These are phyloP conservation scores for Candida boidinii DNA, from an alignment of 805 yeast genomes.

Conservation along the genomic window DNA sequence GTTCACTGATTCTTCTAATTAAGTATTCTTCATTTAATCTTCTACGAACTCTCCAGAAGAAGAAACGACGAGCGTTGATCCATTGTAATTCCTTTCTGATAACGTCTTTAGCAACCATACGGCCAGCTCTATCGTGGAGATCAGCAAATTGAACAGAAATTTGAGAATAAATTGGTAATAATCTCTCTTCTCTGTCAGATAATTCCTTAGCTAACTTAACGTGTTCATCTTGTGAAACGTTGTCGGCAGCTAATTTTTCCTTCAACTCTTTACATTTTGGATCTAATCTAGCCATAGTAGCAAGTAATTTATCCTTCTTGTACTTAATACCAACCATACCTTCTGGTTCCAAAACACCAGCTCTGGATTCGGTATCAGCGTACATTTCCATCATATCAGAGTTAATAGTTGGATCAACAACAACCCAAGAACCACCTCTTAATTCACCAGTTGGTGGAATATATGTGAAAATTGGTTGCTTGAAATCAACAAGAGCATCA, in stretches of 20 bases:
- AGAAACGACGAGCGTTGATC: conserved; percentile 85
- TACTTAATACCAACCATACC: conserved; percentile 99
- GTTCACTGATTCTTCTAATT: conserved; percentile 62
- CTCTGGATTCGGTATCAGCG: conserved; percentile 92
- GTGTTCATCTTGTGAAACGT: conserved; percentile 56
- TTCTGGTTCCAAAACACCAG: conserved; percentile 97
- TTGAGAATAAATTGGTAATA: conserved; percentile 87
- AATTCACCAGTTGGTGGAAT: conserved; percentile 98
- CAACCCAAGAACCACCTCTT: conserved; percentile 99
- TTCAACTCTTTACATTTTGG: conserved; percentile 61
- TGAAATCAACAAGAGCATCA: conserved; percentile 91
- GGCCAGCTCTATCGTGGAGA: conserved; percentile 93
- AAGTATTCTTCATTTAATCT: conserved; percentile 89
- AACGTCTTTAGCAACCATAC: conserved; percentile 93
- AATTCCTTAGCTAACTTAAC: conserved; percentile 57
- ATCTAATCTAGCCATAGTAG: conserved; percentile 91
- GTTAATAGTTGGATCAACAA: conserved; percentile 97
- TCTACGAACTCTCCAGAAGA: conserved; percentile 98
- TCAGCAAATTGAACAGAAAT: conserved; percentile 95
- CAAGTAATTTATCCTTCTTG: conserved; percentile 83
- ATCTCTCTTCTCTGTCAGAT: conserved; percentile 65
- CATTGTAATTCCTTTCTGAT: conserved; percentile 81
- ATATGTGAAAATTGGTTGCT: conserved; percentile 94
- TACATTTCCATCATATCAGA: conserved; percentile 98
- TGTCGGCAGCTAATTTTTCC: conserved; percentile 43